Base-by-base conservation (phyloP, 768 basidiomycete species). In the Steccherinum ochraceum region DNA sequence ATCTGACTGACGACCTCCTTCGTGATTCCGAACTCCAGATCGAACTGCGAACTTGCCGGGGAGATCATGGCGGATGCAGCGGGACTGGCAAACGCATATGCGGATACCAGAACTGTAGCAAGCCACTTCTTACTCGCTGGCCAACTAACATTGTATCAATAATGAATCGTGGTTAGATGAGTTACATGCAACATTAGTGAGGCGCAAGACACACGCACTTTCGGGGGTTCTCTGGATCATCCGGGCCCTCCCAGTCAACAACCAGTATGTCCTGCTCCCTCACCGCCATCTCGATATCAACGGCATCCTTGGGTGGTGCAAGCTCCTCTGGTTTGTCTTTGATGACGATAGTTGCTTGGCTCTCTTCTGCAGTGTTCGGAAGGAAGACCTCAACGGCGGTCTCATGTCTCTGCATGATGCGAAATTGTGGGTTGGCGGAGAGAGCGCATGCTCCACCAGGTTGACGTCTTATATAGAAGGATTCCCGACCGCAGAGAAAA, bases 1-100 rank as follows among this genome's bases (percentile, higher is more conserved):
- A 89, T 73, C 1, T 78, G 79, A 20, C 79, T 68, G 5, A 80
- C 50, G 0, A 69, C 73, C 2, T 49, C 54, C 57, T 61, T 79
- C 4, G 74, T 79, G 24, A 86, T 72, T 0, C 77, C 74, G 52
- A 88, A 80, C 20, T 80, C 61, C 1, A 58, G 50, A 2, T 69
- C 80, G 2, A 89, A 56, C 51, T 79, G 74, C 4, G 53, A 52
- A 1, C 73, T 69, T 0, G 85, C 85, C 0, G 86, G 86, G 0
- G 86, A 81, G 3, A 86, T 69, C 79, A 87, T 86, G 4, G 84
- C 78, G 5, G 86, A 89, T 0, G 85, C 79, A 0, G 87, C 70
- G 0, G 85, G 83, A 4, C 71, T 73, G 27, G 86, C 83, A 60
- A 86, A 84, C 0, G 86, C 83, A 60, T 84, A 88, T 0, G 72